phyloP scores from a whole-genome alignment of 2,329 filamentous ascomycete genomes.

The Juglanconis sp. region DNA sequence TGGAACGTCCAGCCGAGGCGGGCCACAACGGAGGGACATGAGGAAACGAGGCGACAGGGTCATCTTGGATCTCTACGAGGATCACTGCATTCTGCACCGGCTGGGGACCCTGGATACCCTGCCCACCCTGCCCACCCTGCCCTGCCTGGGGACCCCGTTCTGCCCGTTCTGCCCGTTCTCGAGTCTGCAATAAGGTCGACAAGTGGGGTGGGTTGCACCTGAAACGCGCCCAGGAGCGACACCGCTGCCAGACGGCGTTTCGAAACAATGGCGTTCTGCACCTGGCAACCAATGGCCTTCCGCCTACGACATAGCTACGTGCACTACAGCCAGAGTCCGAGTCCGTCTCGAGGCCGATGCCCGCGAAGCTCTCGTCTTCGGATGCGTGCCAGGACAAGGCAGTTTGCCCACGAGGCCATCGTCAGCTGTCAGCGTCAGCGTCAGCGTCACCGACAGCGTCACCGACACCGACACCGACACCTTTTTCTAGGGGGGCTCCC shows the following conservation, averaged over 20 bases:
- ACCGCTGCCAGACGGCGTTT: slow-evolving; percentile 20
- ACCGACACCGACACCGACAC: neutral
- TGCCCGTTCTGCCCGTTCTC: neutral
- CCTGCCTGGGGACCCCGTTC: neutral
- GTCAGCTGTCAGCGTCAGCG: slow-evolving; percentile 15
- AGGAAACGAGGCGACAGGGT: slow-evolving; percentile 16
- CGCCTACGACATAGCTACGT: neutral
- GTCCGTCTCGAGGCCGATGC: slow-evolving; percentile 5
- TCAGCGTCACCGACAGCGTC: too few species aligned
- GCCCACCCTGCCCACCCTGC: neutral
- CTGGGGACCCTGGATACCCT: slow-evolving; percentile 4
- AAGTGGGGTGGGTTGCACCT: slow-evolving; percentile 23
- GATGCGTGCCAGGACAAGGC: neutral
- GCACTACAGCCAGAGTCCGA: neutral
- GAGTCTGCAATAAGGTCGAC: too few species aligned
- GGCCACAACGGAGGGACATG: neutral
- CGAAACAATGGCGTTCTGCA: slow-evolving; percentile 20
- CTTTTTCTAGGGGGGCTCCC: neutral
- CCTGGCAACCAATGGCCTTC: slow-evolving; percentile 10
- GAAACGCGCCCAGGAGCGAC: slow-evolving; percentile 26
- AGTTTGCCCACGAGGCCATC: slow-evolving; percentile 1
- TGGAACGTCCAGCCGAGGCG: slow-evolving; percentile 6
- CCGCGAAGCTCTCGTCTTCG: neutral
- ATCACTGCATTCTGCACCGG: slow-evolving; percentile 10
- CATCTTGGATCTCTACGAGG: slow-evolving; percentile 16